Evolutionary conservation across 2,329 filamentous ascomycete genomes (phyloP).

Genomic region (Coniella lustricola): DNA sequence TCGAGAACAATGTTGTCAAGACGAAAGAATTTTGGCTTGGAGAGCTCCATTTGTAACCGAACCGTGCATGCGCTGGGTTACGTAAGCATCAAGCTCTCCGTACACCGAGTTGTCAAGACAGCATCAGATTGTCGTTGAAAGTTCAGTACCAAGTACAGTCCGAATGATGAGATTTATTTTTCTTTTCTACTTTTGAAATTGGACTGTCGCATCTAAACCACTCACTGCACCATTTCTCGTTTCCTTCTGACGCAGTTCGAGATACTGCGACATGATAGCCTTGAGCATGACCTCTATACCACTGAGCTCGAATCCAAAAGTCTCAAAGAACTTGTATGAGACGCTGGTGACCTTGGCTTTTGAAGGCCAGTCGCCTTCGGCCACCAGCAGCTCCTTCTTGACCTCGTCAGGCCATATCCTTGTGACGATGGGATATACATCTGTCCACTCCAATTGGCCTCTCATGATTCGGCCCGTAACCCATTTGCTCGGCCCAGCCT

Average conservation of each 20-base stretch:
- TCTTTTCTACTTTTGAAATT: too few species aligned
- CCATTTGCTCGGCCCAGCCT: constrained; percentile 6
- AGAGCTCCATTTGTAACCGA: neutral
- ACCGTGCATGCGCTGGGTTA: neutral
- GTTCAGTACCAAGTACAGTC: too few species aligned
- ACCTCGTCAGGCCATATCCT: constrained; percentile 15
- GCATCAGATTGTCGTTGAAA: too few species aligned
- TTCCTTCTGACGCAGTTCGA: constrained; percentile 13
- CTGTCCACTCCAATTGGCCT: constrained; percentile 9
- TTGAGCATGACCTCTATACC: constrained; percentile 13
- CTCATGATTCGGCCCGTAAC: constrained; percentile 7
- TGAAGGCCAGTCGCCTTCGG: constrained; percentile 11
- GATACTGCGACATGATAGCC: constrained; percentile 10
- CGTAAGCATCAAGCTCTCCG: neutral
- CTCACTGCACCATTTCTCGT: neutral
- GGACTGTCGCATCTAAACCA: neutral
- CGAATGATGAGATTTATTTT: too few species aligned
- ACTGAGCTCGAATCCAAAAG: constrained; percentile 10
- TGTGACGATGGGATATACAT: constrained; percentile 4
- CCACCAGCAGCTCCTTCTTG: constrained; percentile 11
- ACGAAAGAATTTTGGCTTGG: too few species aligned
- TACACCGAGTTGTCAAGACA: too few species aligned
- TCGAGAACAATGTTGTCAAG: too few species aligned
- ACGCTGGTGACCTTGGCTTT: constrained; percentile 8
- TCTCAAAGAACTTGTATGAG: neutral